Evolutionary conservation across 176 grass and related monocot species (phyloP).

Genomic region (Pontederia crassipes): DNA sequence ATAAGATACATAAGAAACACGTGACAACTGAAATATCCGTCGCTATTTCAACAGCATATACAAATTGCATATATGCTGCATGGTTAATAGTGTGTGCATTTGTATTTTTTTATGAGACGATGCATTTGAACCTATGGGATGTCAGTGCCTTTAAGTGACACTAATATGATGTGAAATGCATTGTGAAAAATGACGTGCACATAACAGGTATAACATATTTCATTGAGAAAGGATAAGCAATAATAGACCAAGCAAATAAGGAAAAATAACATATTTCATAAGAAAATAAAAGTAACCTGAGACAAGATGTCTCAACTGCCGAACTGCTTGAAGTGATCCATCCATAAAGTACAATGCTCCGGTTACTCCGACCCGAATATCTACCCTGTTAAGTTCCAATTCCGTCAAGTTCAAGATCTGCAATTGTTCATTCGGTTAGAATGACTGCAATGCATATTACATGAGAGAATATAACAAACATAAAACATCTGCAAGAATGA

Average conservation of each 20-base stretch:
- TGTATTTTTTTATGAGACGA: too few relatives aligned
- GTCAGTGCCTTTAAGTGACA: too few relatives aligned
- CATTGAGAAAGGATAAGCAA: background rate
- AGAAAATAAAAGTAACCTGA: constrained; percentile 49
- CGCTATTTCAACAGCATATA: too few relatives aligned
- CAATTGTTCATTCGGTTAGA: constrained; percentile 18
- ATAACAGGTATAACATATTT: too few relatives aligned
- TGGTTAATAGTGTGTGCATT: too few relatives aligned
- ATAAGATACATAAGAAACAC: too few relatives aligned
- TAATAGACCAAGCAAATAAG: constrained; percentile 1
- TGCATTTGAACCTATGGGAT: too few relatives aligned
- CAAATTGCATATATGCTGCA: too few relatives aligned
- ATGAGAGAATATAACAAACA: too few relatives aligned
- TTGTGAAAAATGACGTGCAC: too few relatives aligned
- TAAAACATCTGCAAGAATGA: background rate
- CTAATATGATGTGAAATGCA: too few relatives aligned
- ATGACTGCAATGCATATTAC: background rate
- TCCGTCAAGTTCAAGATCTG: constrained; percentile 99
- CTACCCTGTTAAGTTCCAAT: constrained; percentile 90
- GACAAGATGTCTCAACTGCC: constrained; percentile 85
- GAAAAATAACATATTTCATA: constrained; percentile 5
- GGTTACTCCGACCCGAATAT: constrained; percentile 80
- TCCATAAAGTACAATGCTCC: constrained; percentile 95
- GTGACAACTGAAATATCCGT: too few relatives aligned
- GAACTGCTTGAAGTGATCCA: constrained; percentile 78